Conservation (phyloP, 2,329 filamentous ascomycete genomes). For the Penicillium brevicompactum region DNA sequence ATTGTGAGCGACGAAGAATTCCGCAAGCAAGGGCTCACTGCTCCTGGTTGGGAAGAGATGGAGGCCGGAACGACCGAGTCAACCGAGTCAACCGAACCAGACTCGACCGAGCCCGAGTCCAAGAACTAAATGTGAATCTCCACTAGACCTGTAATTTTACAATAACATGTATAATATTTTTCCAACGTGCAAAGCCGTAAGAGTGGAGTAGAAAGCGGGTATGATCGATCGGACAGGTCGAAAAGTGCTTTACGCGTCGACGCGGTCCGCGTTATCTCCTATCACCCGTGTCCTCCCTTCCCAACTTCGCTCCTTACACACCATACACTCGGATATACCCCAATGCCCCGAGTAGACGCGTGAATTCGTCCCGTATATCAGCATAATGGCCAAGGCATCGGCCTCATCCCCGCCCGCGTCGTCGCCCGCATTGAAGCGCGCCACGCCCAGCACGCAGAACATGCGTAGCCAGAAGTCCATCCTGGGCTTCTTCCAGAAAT, state of each 20-base stretch:
- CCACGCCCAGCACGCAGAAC: slow-evolving; percentile 45
- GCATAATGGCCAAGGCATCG: slow-evolving; percentile 41
- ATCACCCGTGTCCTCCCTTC: slow-evolving; percentile 8
- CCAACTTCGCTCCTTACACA: slow-evolving; percentile 3
- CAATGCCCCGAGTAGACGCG: no score
- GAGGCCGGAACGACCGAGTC: slow-evolving; percentile 12
- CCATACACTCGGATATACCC: background rate
- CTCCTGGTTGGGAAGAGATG: slow-evolving; percentile 53
- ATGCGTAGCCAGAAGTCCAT: slow-evolving; percentile 71
- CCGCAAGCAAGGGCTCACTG: slow-evolving; percentile 46
- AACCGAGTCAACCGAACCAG: slow-evolving; percentile 1
- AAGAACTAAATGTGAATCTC: background rate
- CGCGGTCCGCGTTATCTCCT: slow-evolving; percentile 33
- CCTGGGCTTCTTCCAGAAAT: slow-evolving; percentile 74
- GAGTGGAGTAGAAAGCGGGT: background rate
- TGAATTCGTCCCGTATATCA: background rate
- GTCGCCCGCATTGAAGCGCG: slow-evolving; percentile 41
- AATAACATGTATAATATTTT: slow-evolving; percentile 12
- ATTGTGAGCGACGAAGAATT: slow-evolving; percentile 59
- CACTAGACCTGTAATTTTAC: slow-evolving; percentile 11
- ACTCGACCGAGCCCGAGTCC: background rate
- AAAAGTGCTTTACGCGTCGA: slow-evolving; percentile 42
- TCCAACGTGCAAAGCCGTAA: background rate
- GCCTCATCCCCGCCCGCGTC: slow-evolving; percentile 40
- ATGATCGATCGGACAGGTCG: slow-evolving; percentile 11